Evolutionary conservation across 2,329 filamentous ascomycete genomes (phyloP).

Genomic region (Fonsecaea pedrosoi): DNA sequence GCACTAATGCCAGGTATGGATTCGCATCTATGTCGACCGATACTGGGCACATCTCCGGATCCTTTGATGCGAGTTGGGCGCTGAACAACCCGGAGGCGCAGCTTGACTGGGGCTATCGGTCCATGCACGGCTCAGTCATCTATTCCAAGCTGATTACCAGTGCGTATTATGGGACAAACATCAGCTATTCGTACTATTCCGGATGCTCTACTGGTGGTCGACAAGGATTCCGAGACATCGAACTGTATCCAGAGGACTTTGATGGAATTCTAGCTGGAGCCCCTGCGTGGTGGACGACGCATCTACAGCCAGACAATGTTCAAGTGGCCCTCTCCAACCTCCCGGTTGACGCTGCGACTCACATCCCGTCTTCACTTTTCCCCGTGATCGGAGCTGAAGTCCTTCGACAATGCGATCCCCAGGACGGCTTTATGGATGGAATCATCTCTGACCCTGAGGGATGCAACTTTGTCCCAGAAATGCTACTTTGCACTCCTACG

Average conservation of each 20-base stretch:
- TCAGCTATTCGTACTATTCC: constrained; percentile 55
- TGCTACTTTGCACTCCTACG: constrained; percentile 1
- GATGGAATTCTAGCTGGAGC: constrained; percentile 16
- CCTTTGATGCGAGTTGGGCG: constrained; percentile 49
- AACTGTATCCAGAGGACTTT: constrained; percentile 32
- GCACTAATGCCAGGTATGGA: constrained; percentile 44
- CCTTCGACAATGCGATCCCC: constrained; percentile 42
- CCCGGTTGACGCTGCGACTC: background rate
- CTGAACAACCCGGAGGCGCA: constrained; percentile 46
- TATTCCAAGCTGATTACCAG: constrained; percentile 37
- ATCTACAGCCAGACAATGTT: constrained; percentile 1
- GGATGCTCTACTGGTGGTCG: constrained; percentile 68
- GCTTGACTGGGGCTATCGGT: constrained; percentile 50
- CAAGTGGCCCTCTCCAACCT: constrained; percentile 3
- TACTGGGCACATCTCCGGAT: constrained; percentile 52
- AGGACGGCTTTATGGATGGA: constrained; percentile 41
- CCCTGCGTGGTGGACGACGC: constrained; percentile 6
- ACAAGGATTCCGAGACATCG: constrained; percentile 60
- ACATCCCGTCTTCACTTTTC: constrained; percentile 43
- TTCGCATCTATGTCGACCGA: constrained; percentile 54
- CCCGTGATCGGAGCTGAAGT: constrained; percentile 46
- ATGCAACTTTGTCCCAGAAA: constrained; percentile 23
- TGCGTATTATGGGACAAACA: constrained; percentile 22
- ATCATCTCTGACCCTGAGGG: constrained; percentile 37
- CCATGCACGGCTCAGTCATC: constrained; percentile 46